A percentile compares a stretch with the other conserved stretches of the same genome.
phyloP scores from a whole-genome alignment of 176 grass and related monocot genomes.

The Cenchrus purpureus region DNA sequence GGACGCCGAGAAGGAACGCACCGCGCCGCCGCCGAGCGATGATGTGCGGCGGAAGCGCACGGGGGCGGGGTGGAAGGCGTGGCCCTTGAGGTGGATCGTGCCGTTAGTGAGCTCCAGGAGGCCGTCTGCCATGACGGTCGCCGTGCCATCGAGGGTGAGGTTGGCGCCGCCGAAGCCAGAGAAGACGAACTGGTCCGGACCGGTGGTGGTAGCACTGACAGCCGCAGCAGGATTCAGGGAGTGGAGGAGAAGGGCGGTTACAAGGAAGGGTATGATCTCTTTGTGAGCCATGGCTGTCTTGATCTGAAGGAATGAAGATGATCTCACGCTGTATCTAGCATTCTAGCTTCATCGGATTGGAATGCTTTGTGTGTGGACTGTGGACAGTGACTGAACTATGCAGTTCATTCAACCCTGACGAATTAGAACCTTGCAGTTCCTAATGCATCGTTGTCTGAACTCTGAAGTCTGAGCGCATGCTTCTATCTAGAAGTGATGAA shows the following conservation, averaged over 20 bases:
- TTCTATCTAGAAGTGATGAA: not conserved
- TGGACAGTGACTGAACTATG: not conserved
- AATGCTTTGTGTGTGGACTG: too few species aligned
- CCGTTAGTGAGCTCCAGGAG: constrained; percentile 40
- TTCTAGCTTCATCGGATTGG: too few species aligned
- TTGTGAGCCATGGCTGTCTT: not conserved
- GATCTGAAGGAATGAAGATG: not conserved
- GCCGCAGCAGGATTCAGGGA: not conserved
- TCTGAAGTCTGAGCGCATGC: not conserved
- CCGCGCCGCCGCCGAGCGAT: not conserved
- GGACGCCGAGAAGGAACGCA: constrained; percentile 42
- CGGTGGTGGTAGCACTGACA: not conserved
- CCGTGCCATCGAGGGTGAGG: constrained; percentile 44
- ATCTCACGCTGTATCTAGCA: too few species aligned
- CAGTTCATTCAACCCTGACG: too few species aligned
- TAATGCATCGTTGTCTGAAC: not conserved
- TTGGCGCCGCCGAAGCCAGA: constrained; percentile 14
- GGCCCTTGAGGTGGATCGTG: constrained; percentile 20
- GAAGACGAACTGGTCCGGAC: not conserved
- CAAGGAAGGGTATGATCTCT: not conserved
- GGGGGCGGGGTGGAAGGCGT: constrained; percentile 28
- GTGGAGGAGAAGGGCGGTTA: not conserved
- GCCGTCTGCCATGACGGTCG: constrained; percentile 10
- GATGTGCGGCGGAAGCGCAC: not conserved
- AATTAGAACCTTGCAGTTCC: not conserved